These are phyloP conservation scores for Macaranga tanarius DNA, from an alignment of 441 rosid species.

Conservation along the genomic window DNA sequence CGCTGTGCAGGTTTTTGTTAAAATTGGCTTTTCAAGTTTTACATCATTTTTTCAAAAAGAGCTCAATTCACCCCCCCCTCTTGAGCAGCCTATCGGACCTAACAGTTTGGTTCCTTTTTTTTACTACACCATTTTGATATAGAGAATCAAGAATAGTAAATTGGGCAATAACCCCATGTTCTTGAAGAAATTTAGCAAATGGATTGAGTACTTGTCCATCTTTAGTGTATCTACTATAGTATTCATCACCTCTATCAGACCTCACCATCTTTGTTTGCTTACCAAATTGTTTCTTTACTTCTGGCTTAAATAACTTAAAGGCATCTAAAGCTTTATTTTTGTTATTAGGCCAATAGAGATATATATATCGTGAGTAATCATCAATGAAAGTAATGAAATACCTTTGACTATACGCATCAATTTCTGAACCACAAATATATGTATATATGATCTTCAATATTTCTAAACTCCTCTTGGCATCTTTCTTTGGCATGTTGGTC, in stretches of 20 bases:
- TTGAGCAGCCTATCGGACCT: too few relatives aligned
- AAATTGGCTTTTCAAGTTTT: too few relatives aligned
- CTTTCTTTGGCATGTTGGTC: background rate
- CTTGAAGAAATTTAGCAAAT: background rate
- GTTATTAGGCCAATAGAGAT: constrained; percentile 14
- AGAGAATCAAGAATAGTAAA: too few relatives aligned
- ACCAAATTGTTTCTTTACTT: background rate
- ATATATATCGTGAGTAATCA: background rate
- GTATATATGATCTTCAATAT: constrained; percentile 1
- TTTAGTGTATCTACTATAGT: background rate
- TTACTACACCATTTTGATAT: too few relatives aligned
- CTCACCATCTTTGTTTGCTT: background rate
- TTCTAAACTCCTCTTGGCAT: background rate
- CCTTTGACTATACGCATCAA: background rate
- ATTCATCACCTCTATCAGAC: background rate
- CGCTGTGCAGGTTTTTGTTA: too few relatives aligned
- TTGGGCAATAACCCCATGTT: too few relatives aligned
- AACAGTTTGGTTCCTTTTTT: too few relatives aligned
- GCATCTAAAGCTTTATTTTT: constrained; percentile 4
- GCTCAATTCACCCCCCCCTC: too few relatives aligned
- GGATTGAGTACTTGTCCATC: background rate
- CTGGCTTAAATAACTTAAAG: constrained; percentile 4
- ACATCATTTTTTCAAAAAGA: too few relatives aligned
- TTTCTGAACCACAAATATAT: background rate
- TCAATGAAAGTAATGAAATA: background rate